Evolutionary conservation across 2,329 filamentous ascomycete genomes (phyloP).

Genomic region (Monilinia polystroma): DNA sequence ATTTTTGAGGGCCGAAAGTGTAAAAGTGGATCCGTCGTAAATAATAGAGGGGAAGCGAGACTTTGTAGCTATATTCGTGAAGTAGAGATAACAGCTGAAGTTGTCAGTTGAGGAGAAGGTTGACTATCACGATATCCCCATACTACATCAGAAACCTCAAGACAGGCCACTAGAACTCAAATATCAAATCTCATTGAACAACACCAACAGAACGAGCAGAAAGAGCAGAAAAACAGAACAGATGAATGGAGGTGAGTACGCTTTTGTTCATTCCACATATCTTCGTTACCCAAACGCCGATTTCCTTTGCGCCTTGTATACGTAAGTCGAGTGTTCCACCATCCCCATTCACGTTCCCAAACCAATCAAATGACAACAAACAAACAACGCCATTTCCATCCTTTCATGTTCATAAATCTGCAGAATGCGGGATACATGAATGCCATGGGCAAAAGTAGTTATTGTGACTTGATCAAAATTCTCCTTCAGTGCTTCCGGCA

Average conservation of each 20-base stretch:
- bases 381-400: slow-evolving; percentile 9
- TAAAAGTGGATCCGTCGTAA: background rate
- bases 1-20: background rate
- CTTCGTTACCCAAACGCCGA: slow-evolving; percentile 17
- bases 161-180: background rate
- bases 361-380: background rate
- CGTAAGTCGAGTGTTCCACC: slow-evolving; percentile 5
- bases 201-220: background rate
- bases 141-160: background rate
- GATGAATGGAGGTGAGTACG: slow-evolving; percentile 4
- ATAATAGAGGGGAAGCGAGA: background rate
- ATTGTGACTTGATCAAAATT: slow-evolving; percentile 31
- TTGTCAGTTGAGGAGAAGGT: background rate
- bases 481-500: slow-evolving; percentile 35
- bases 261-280: slow-evolving; percentile 19
- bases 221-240: background rate
- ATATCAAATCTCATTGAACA: background rate
- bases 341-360: background rate
- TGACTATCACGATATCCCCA: background rate
- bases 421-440: slow-evolving; percentile 5
- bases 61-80: background rate
- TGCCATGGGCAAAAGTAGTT: slow-evolving; percentile 9
- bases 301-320: slow-evolving; percentile 12
- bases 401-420: background rate
- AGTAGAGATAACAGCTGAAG: background rate